These are phyloP conservation scores for Lactarius psammicola DNA, from an alignment of 768 basidiomycete genomes.

Conservation along the genomic window DNA sequence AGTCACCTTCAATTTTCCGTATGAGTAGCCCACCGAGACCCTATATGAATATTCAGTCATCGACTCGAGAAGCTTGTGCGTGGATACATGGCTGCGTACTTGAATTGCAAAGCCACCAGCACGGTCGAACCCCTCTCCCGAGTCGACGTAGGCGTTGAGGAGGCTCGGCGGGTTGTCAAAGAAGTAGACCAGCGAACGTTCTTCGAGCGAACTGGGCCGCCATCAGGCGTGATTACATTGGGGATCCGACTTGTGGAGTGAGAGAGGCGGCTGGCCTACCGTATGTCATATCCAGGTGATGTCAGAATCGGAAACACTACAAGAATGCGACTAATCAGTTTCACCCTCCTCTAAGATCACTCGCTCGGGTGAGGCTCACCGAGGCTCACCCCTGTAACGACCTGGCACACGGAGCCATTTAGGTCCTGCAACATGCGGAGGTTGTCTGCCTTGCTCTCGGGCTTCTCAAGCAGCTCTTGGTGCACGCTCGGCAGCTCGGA, in stretches of 20 bases:
- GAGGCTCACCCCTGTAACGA: slow-evolving; percentile 86
- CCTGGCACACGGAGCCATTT: slow-evolving; percentile 84
- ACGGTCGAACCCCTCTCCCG: slow-evolving; percentile 80
- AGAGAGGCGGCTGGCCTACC: slow-evolving; percentile 40
- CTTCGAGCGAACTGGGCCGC: slow-evolving; percentile 66
- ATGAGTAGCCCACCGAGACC: slow-evolving; percentile 80
- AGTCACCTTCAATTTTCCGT: slow-evolving; percentile 86
- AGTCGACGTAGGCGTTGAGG: slow-evolving; percentile 78
- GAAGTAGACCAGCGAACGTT: slow-evolving; percentile 78
- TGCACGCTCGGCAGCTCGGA: slow-evolving; percentile 48
- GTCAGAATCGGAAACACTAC: slow-evolving; percentile 72
- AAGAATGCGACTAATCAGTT: not conserved
- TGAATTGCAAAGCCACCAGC: slow-evolving; percentile 96
- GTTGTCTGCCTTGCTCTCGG: slow-evolving; percentile 73
- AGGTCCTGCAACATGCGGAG: slow-evolving; percentile 83
- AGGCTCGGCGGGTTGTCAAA: slow-evolving; percentile 57
- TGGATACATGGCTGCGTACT: slow-evolving; percentile 43
- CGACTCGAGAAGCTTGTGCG: not conserved
- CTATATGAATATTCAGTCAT: slow-evolving; percentile 37
- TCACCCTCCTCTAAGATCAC: not conserved
- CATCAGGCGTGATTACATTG: not conserved
- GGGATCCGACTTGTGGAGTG: not conserved
- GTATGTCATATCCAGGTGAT: slow-evolving; percentile 72
- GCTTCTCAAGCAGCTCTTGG: slow-evolving; percentile 91
- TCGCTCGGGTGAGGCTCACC: slow-evolving; percentile 45